Evolutionary conservation across 345 rosid species (phyloP).

Genomic region (Raphanus sativus): DNA sequence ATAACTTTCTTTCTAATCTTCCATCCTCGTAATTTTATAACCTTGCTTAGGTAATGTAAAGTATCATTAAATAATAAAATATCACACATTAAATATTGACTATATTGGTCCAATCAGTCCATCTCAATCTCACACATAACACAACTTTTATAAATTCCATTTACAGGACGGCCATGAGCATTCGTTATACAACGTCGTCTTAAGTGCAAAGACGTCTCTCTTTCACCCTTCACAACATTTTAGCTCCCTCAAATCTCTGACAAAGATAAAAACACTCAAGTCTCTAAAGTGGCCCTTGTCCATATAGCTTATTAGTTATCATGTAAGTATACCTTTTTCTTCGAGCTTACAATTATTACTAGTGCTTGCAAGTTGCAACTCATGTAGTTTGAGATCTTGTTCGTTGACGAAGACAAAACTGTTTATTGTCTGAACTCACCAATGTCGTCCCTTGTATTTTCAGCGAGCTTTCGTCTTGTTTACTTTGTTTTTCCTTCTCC

Average conservation of each 20-base stretch:
- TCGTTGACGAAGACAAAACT: constrained; percentile 19
- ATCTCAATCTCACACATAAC: constrained; percentile 31
- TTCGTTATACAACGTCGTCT: constrained; percentile 3
- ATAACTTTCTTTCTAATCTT: not conserved
- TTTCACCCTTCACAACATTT: constrained; percentile 14
- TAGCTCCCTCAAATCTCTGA: not conserved
- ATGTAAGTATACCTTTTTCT: constrained; percentile 29
- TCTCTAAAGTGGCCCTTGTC: constrained; percentile 32
- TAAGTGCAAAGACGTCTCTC: constrained; percentile 18
- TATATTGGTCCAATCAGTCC: constrained; percentile 36
- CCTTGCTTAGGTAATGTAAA: constrained; percentile 24
- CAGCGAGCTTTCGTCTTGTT: constrained; percentile 7
- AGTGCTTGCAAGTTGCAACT: not conserved
- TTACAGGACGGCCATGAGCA: constrained; percentile 23
- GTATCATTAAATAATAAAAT: constrained; percentile 25
- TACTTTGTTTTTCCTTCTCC: constrained; percentile 1
- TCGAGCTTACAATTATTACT: not conserved
- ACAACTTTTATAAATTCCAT: constrained; percentile 34
- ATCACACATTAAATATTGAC: constrained; percentile 29
- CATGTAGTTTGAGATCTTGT: not conserved
- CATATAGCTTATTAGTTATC: constrained; percentile 30
- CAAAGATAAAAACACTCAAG: constrained; percentile 5
- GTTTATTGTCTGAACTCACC: constrained; percentile 17
- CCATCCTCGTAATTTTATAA: not conserved
- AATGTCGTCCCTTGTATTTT: constrained; percentile 32